phyloP scores from a whole-genome alignment of 495 filamentous ascomycete genomes.

The Hypoxylon cercidicola region DNA sequence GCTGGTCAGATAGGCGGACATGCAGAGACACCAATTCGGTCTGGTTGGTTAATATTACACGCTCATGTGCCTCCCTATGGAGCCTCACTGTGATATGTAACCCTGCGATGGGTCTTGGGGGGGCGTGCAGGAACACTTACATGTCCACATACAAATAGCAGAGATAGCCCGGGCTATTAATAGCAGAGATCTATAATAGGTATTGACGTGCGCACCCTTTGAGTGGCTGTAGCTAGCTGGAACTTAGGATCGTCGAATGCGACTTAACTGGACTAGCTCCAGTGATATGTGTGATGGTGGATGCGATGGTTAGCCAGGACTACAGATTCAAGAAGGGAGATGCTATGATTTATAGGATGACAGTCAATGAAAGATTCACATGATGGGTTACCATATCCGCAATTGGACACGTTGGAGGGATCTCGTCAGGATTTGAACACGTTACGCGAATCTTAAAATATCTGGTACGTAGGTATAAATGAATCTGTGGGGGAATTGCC shows the following conservation, averaged over 20 bases:
- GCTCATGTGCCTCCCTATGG: background rate
- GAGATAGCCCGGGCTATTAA: too few relatives aligned
- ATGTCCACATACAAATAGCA: background rate
- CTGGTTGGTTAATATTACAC: slow-evolving; percentile 32
- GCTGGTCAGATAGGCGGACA: background rate
- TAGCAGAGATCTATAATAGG: too few relatives aligned
- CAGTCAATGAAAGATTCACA: background rate
- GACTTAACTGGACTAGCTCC: background rate
- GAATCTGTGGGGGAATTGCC: slow-evolving; percentile 20
- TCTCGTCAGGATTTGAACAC: slow-evolving; percentile 25
- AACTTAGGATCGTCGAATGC: background rate
- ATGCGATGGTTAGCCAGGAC: too few relatives aligned
- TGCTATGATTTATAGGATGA: background rate
- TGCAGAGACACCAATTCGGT: background rate
- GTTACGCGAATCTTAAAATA: slow-evolving; percentile 18
- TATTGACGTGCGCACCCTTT: background rate
- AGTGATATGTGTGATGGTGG: too few relatives aligned
- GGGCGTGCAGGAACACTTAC: background rate
- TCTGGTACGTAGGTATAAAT: background rate
- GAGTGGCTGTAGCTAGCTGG: background rate
- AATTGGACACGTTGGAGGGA: slow-evolving; percentile 35
- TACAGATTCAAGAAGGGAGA: background rate
- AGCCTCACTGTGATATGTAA: background rate
- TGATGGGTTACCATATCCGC: background rate
- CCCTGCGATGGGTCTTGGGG: background rate